Percentiles rank a stretch among this genome's conserved stretches.
These are phyloP conservation scores for Thalassiosira sp. DNA, from an alignment of 352 stramenopile species.

Conservation along the genomic window DNA sequence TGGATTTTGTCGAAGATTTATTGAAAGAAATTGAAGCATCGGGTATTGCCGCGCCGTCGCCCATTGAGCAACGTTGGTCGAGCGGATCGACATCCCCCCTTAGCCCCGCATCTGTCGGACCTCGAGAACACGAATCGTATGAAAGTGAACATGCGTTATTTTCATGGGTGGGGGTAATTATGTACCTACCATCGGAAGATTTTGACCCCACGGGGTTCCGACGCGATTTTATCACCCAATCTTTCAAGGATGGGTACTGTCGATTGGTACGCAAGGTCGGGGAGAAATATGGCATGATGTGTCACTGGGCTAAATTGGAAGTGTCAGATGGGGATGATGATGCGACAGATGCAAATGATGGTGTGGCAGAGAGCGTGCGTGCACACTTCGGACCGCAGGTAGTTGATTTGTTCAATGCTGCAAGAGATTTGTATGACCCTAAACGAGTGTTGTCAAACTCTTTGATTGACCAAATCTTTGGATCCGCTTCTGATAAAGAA, in stretches of 20 bases:
- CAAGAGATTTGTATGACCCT: constrained; percentile 89
- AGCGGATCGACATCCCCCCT: constrained; percentile 89
- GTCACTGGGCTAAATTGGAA: constrained; percentile 98
- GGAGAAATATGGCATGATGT: constrained; percentile 87
- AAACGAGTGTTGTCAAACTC: constrained; percentile 65
- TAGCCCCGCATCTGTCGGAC: constrained; percentile 85
- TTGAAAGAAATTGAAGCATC: constrained; percentile 90
- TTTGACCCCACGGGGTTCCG: constrained; percentile 64
- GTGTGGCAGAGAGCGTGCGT: constrained; percentile 59
- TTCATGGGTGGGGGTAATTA: constrained; percentile 97
- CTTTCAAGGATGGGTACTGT: constrained; percentile 92
- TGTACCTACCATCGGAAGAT: constrained; percentile 90
- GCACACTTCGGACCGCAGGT: constrained; percentile 84
- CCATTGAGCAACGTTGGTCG: constrained; percentile 98
- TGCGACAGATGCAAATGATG: constrained; percentile 57
- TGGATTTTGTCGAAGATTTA: constrained; percentile 92
- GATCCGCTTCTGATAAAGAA: constrained; percentile 10
- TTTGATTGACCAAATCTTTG: constrained; percentile 47
- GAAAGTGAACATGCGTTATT: constrained; percentile 67
- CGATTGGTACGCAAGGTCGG: constrained; percentile 88
- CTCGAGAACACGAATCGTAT: constrained; percentile 40
- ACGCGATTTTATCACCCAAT: constrained; percentile 87
- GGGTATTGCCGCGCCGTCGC: constrained; percentile 92
- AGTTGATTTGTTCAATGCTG: constrained; percentile 89
- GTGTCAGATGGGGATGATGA: constrained; percentile 11